Conservation (phyloP, 441 rosid species). For the Populus hybrid region DNA sequence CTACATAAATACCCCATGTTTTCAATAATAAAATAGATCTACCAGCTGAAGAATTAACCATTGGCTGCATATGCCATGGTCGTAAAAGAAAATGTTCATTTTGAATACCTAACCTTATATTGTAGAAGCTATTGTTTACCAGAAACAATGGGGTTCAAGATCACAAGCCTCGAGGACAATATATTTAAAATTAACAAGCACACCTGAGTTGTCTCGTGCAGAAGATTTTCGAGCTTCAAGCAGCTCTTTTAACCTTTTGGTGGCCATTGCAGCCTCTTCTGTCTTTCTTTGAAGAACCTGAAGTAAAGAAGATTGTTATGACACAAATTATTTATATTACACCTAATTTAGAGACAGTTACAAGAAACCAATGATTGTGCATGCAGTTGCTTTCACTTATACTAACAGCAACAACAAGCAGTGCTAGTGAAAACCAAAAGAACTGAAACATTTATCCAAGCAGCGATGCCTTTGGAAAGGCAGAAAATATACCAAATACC, state of each 20-base stretch:
- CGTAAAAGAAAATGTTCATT: not conserved
- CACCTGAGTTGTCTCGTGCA: slow-evolving; percentile 73
- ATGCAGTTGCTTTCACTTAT: not conserved
- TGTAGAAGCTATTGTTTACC: slow-evolving; percentile 1
- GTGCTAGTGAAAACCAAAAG: not conserved
- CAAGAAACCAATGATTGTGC: not conserved
- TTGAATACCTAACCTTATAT: not conserved
- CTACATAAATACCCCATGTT: slow-evolving; percentile 1
- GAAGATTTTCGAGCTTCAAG: slow-evolving; percentile 93
- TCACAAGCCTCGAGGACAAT: slow-evolving; percentile 11
- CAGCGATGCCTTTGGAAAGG: too few relatives aligned
- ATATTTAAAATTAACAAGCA: slow-evolving; percentile 12
- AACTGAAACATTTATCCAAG: not conserved
- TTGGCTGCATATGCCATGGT: slow-evolving; percentile 3
- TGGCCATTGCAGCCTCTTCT: slow-evolving; percentile 99
- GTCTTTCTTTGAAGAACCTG: slow-evolving; percentile 99
- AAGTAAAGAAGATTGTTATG: slow-evolving; percentile 17
- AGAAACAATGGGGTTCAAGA: slow-evolving; percentile 9
- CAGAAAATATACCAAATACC: not conserved
- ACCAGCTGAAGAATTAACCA: slow-evolving; percentile 7
- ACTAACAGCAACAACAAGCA: not conserved
- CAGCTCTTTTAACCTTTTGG: slow-evolving; percentile 94
- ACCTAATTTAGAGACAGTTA: not conserved
- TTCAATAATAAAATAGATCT: slow-evolving; percentile 6
- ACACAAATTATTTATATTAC: slow-evolving; percentile 8